phyloP scores from a whole-genome alignment of 2,329 filamentous ascomycete species.

The Pseudopyrenochaeta lycopersici region DNA sequence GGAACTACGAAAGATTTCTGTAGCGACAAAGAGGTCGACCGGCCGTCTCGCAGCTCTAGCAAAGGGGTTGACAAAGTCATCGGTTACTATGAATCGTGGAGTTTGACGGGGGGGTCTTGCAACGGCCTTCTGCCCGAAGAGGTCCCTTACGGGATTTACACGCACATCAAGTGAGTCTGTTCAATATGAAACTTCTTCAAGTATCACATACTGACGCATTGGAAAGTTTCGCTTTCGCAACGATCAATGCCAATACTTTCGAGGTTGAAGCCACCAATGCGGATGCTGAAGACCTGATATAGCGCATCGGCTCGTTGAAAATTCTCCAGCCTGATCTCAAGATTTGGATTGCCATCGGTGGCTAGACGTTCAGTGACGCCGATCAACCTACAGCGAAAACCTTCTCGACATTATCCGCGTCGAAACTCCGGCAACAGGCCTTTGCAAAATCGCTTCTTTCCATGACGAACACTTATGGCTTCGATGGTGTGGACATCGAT shows the following conservation, averaged over 20 bases:
- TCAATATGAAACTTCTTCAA: background rate
- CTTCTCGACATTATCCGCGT: slow-evolving; percentile 39
- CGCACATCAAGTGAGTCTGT: background rate
- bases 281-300: background rate
- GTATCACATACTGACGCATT: background rate
- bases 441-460: slow-evolving; percentile 48
- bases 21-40: background rate
- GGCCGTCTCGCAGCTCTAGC: background rate
- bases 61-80: background rate
- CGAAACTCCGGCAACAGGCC: slow-evolving; percentile 14
- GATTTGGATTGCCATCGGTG: slow-evolving; percentile 51
- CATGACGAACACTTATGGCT: slow-evolving; percentile 53
- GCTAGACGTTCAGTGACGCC: slow-evolving; percentile 53
- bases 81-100: slow-evolving; percentile 8
- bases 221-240: background rate
- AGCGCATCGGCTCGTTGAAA: slow-evolving; percentile 35
- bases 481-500: slow-evolving; percentile 57
- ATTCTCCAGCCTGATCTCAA: slow-evolving; percentile 31
- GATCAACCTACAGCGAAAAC: slow-evolving; percentile 35
- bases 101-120: background rate
- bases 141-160: background rate
- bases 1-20: slow-evolving; percentile 6
- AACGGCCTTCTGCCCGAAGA: background rate
- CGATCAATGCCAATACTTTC: background rate
- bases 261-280: background rate